phyloP scores from a whole-genome alignment of 129 eudicot genomes.

The Calendula officinalis region DNA sequence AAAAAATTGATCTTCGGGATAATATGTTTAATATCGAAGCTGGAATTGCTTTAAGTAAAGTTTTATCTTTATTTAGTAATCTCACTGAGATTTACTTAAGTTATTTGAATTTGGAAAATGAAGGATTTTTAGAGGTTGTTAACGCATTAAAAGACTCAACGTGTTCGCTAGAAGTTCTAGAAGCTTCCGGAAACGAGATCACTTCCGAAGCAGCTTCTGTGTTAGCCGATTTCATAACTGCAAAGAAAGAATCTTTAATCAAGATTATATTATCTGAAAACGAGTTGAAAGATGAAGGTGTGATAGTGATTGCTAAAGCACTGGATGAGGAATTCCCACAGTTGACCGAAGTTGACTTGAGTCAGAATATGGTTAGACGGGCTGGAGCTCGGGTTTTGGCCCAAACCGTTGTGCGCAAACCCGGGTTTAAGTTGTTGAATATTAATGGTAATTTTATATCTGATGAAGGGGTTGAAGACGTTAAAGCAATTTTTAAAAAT shows the following conservation, averaged over 20 bases:
- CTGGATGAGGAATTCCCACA: conserved; percentile 51
- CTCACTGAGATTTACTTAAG: conserved; percentile 53
- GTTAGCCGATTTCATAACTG: conserved; percentile 44
- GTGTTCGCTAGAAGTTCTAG: conserved; percentile 50
- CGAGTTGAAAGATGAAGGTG: conserved; percentile 73
- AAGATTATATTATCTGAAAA: conserved; percentile 63
- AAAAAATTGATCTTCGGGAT: conserved; percentile 54
- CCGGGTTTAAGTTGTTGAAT: conserved; percentile 56
- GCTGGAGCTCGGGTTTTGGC: conserved; percentile 78
- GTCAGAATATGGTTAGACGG: conserved; percentile 55
- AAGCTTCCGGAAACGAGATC: conserved; percentile 69
- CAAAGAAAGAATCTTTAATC: conserved; percentile 42
- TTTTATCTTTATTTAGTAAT: conserved; percentile 26
- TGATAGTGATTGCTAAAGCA: conserved; percentile 54
- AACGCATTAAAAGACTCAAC: conserved; percentile 43
- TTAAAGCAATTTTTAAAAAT: conserved; percentile 49
- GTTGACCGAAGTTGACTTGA: conserved; percentile 69
- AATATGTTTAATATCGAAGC: conserved; percentile 61
- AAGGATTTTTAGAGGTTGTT: conserved; percentile 42
- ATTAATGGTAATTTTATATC: conserved; percentile 69
- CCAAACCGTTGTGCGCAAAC: conserved; percentile 51
- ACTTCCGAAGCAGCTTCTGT: conserved; percentile 55
- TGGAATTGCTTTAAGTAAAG: conserved; percentile 50
- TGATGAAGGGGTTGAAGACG: conserved; percentile 79
- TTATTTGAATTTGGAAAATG: conserved; percentile 53